A percentile compares a stretch with the other conserved stretches of the same genome.
Conservation (phyloP, 2,329 filamentous ascomycete species). For the Penicillium sclerotigenum region DNA sequence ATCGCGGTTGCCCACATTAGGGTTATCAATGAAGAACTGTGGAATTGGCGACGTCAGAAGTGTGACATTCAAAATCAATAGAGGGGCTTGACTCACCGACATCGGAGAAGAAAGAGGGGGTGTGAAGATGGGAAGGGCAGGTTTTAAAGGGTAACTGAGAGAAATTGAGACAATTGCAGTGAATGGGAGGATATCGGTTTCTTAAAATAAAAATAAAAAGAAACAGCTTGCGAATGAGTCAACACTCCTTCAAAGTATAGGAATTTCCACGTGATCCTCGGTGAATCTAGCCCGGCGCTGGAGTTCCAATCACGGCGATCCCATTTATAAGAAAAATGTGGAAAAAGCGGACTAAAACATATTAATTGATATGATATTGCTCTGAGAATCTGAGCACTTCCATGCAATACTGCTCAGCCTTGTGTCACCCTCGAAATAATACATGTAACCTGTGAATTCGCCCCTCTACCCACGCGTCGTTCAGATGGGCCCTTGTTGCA, state of each 20-base stretch:
- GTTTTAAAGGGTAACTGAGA: constrained; percentile 4
- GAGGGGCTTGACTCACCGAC: constrained; percentile 33
- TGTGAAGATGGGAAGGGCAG: not conserved
- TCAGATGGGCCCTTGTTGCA: constrained; percentile 16
- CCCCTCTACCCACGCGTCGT: not conserved
- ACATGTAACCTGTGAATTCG: not conserved
- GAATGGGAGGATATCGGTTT: not conserved
- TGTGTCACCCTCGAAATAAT: not conserved
- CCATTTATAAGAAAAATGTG: constrained; percentile 8
- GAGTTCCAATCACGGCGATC: constrained; percentile 17
- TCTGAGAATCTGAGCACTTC: not conserved
- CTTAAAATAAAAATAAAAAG: not conserved
- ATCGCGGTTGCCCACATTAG: constrained; percentile 70
- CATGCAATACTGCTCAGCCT: not conserved
- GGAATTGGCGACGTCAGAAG: constrained; percentile 9
- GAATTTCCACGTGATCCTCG: constrained; percentile 29
- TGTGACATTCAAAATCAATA: constrained; percentile 9
- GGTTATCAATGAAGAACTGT: constrained; percentile 74
- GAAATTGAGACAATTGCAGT: not conserved
- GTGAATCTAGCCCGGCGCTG: constrained; percentile 16
- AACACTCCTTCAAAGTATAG: constrained; percentile 7
- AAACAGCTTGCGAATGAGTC: constrained; percentile 17
- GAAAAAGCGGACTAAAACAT: not conserved
- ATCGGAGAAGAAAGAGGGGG: constrained; percentile 17
- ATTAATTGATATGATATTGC: not conserved